phyloP scores from a whole-genome alignment of 306 rosid species.

The Sophora flavescens region DNA sequence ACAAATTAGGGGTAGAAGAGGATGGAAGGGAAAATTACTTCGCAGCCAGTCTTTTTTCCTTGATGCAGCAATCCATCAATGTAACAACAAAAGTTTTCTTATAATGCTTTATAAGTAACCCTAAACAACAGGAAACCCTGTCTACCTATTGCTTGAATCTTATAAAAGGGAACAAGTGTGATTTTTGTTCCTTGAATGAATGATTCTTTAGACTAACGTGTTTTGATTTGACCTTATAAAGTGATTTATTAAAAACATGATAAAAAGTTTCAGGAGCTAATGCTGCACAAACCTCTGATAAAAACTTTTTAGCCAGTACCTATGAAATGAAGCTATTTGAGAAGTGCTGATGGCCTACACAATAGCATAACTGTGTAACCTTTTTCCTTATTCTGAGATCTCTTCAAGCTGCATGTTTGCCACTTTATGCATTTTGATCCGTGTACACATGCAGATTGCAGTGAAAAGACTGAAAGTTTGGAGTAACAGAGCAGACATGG shows the following conservation, averaged over 20 bases:
- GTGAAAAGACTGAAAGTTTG: constrained; percentile 95
- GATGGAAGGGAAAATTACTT: background rate
- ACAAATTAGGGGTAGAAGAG: background rate
- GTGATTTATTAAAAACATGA: constrained; percentile 1
- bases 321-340: constrained; percentile 22
- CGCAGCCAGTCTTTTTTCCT: background rate
- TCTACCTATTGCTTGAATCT: constrained; percentile 10
- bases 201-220: background rate
- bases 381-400: background rate
- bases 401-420: constrained; percentile 3
- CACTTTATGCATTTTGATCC: constrained; percentile 36
- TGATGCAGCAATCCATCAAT: background rate
- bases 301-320: constrained; percentile 21
- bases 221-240: constrained; percentile 6
- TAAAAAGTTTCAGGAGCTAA: background rate
- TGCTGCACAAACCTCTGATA: constrained; percentile 21
- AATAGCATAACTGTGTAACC: background rate
- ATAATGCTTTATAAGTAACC: constrained; percentile 12
- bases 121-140: background rate
- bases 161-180: background rate
- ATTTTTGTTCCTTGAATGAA: constrained; percentile 6
- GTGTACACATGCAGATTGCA: constrained; percentile 70
- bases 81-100: constrained; percentile 3
- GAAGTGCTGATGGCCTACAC: background rate
- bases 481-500: constrained; percentile 97